Conservation (phyloP, 345 rosid species). For the Eucalyptus pumila region DNA sequence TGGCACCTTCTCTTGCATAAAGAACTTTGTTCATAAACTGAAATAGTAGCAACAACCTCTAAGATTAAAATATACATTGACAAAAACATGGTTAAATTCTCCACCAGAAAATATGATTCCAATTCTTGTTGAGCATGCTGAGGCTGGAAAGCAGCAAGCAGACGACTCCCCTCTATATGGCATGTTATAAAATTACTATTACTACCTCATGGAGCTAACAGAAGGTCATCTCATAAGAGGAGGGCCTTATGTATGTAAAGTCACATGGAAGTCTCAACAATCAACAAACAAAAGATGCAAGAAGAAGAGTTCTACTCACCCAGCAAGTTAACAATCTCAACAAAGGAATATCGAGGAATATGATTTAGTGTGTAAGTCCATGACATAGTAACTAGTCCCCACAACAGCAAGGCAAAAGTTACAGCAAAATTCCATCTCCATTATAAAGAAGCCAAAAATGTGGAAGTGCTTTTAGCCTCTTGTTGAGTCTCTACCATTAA, state of each 20-base stretch:
- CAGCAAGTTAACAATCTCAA: background rate
- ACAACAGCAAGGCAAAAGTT: background rate
- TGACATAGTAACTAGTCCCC: background rate
- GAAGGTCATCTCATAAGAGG: background rate
- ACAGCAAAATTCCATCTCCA: background rate
- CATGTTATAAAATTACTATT: background rate
- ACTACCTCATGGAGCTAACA: background rate
- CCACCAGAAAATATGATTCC: background rate
- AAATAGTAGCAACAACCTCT: background rate
- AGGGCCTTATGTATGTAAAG: background rate
- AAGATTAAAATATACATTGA: background rate
- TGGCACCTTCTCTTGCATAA: conserved; percentile 88
- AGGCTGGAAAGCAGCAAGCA: background rate
- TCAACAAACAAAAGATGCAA: background rate
- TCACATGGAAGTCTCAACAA: background rate
- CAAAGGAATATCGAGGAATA: background rate
- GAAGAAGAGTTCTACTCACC: background rate
- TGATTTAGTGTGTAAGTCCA: background rate
- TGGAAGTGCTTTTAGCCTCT: background rate
- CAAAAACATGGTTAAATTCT: background rate
- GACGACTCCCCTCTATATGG: background rate
- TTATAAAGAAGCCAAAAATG: background rate
- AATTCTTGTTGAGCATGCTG: background rate
- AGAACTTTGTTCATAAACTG: conserved; percentile 89
- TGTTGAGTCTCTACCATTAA: background rate